phyloP scores from a whole-genome alignment of 2,329 filamentous ascomycete species.

The Colletotrichum cereale region DNA sequence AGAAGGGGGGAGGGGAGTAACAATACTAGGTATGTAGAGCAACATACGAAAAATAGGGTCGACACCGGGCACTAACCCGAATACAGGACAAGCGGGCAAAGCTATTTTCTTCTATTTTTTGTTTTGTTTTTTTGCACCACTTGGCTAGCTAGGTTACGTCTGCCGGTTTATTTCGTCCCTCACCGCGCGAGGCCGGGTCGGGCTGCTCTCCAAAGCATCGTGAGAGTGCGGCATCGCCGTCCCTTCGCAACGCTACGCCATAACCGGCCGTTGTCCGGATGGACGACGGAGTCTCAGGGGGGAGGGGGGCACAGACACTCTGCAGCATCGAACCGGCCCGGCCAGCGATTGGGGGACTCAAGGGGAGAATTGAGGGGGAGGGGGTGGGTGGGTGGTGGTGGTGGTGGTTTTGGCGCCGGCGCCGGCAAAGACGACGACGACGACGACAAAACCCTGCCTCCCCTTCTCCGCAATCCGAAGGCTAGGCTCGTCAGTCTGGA shows the following conservation, averaged over 20 bases:
- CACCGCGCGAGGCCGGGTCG: background rate
- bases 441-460: conserved; percentile 17
- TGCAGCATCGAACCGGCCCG: background rate
- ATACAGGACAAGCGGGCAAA: background rate
- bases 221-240: conserved; percentile 11
- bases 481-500: conserved; percentile 32
- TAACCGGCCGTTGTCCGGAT: conserved; percentile 18
- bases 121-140: background rate
- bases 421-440: background rate
- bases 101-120: background rate
- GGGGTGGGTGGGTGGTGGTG: no score
- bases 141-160: background rate
- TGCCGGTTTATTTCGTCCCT: background rate
- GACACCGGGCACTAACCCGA: background rate
- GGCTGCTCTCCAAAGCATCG: background rate
- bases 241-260: conserved; percentile 29
- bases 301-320: background rate
- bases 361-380: no score
- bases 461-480: conserved; percentile 31
- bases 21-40: no score
- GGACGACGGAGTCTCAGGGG: conserved; percentile 13
- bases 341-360: conserved; percentile 17
- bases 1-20: background rate
- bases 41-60: background rate
- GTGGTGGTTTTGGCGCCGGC: no score